Evolutionary conservation across 768 basidiomycete genomes (phyloP), one percentile per base, ranked within the genome.

Genomic region (Coprinopsis cinerea): DNA sequence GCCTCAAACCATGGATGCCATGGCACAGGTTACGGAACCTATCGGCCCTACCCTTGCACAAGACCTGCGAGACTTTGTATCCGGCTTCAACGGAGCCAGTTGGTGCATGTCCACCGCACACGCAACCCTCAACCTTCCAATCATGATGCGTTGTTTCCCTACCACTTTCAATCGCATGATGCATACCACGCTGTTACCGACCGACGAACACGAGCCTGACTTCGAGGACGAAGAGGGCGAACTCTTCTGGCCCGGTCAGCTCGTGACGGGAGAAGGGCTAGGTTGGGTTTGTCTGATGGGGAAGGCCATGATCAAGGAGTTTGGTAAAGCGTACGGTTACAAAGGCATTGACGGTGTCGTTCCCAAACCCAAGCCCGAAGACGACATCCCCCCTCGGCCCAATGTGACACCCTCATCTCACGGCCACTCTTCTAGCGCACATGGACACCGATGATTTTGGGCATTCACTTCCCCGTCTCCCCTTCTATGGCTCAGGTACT

Each of bases 281-380:
- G 88, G 83, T 18, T 91, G 88, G 88, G 81, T 89, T n/a, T 90
- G 88, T 63, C 71, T 85, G 24, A 83, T 91, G 80, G 88, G 87
- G 57, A 86, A 84, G 61, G 83, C 87, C 34, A 91, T 91, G 88
- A 79, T 91, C 60, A 81, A 77, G 57, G 88, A 91, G 59, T 85
- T 87, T 58, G 86, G 87, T 54, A 82, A 80, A 59, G 74, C 80
- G 27, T 81, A 83, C 64, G 85, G 83, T 10, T 91, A 90, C 67
- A 71, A 68, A 50, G 85, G 88, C 25, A 64, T 86, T 15, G 77
- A 81, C 17, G 86, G 86, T 15, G 79, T 83, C n/a, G 78, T 89
- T 27, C 82, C 79, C 13, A 85, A 84, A 59, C 82, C 83, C 4
- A 78, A 79, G 50, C 62, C 57, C n/a, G 54, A 39, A n/a, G 57